Evolutionary conservation across 2,329 filamentous ascomycete genomes (phyloP).

Genomic region (Anthostomella pinea): DNA sequence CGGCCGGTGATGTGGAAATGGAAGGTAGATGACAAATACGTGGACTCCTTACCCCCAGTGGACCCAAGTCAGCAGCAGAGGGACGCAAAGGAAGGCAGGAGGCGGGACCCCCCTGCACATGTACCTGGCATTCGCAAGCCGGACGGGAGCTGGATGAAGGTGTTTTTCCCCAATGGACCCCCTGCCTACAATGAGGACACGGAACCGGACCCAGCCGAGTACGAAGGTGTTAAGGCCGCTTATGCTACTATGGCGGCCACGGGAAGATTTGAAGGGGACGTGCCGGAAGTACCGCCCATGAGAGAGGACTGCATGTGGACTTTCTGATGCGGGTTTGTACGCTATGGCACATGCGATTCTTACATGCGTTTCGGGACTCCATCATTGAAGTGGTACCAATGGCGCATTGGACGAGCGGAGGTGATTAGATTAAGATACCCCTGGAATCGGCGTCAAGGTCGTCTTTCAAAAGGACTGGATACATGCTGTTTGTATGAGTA

Average conservation of each 20-base stretch:
- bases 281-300: constrained; percentile 76
- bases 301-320: constrained; percentile 73
- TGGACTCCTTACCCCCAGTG: constrained; percentile 10
- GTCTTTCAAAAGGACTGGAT: no score
- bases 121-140: constrained; percentile 48
- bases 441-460: no score
- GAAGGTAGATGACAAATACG: constrained; percentile 24
- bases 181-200: constrained; percentile 63
- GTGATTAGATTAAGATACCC: no score
- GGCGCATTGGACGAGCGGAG: no score
- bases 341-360: no score
- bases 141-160: constrained; percentile 58
- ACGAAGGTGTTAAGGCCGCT: constrained; percentile 57
- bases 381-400: no score
- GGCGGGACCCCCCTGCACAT: constrained; percentile 11
- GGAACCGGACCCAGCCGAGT: constrained; percentile 50
- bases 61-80: no score
- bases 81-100: constrained; percentile 3
- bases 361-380: no score
- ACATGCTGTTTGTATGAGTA: no score
- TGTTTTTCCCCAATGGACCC: constrained; percentile 72
- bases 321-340: no score
- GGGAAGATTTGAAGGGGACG: constrained; percentile 68
- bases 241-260: constrained; percentile 64
- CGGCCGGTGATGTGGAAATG: constrained; percentile 58